Evolutionary conservation across 1,284 basidiomycete genomes (phyloP).

Genomic region (Microbotryum intermedium): DNA sequence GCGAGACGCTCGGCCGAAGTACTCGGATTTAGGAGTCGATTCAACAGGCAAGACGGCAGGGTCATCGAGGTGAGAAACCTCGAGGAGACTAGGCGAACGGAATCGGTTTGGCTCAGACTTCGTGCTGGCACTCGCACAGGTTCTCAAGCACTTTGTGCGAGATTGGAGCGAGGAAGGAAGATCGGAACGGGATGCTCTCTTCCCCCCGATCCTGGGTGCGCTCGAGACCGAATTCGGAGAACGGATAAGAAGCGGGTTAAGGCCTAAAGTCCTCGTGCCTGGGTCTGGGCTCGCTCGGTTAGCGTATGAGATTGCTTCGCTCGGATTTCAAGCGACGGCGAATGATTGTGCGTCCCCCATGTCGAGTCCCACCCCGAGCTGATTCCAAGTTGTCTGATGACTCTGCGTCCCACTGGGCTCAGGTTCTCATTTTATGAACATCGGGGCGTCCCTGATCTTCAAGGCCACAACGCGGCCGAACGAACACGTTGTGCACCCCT

Average conservation of each 20-base stretch:
- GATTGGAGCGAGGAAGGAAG: constrained; percentile 56
- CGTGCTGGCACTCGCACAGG: not conserved
- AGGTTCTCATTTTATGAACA: constrained; percentile 56
- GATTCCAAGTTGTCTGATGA: constrained; percentile 39
- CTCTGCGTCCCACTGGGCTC: constrained; percentile 49
- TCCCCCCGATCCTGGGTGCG: constrained; percentile 50
- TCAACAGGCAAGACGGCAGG: constrained; percentile 42
- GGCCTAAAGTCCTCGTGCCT: constrained; percentile 50
- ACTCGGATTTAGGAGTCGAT: constrained; percentile 41
- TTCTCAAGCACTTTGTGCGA: constrained; percentile 55
- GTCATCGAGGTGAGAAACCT: constrained; percentile 18
- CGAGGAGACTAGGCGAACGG: not conserved
- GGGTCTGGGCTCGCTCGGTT: constrained; percentile 56
- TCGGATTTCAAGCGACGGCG: constrained; percentile 39
- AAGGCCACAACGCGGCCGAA: constrained; percentile 43
- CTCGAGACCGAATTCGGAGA: constrained; percentile 38
- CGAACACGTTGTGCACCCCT: constrained; percentile 52
- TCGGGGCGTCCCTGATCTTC: constrained; percentile 52
- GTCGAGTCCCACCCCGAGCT: constrained; percentile 2
- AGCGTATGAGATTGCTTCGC: constrained; percentile 56
- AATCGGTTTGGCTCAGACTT: not conserved
- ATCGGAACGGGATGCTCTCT: constrained; percentile 48
- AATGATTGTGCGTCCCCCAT: not conserved
- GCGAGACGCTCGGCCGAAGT: constrained; percentile 26
- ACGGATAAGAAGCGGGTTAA: constrained; percentile 19